These are phyloP conservation scores for Fusarium sp. DNA, from an alignment of 2,329 filamentous ascomycete genomes.

Conservation along the genomic window DNA sequence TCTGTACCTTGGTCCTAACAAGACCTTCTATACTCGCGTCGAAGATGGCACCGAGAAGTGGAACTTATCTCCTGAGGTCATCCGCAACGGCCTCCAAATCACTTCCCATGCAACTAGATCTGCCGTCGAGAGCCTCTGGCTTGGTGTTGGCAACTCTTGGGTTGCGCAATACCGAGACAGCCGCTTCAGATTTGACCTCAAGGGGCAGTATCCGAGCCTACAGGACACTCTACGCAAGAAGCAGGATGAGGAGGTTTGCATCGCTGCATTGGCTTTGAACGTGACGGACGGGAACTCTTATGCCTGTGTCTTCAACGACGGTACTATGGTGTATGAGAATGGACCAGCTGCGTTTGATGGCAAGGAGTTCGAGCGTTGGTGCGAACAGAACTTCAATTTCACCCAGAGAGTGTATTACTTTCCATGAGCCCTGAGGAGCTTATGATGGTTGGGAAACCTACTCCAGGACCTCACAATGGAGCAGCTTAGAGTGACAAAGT, in stretches of 20 bases:
- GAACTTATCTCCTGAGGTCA: slow-evolving; percentile 16
- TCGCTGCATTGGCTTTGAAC: slow-evolving; percentile 37
- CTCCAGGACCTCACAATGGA: slow-evolving; percentile 13
- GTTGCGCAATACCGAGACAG: slow-evolving; percentile 41
- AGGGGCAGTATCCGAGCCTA: slow-evolving; percentile 25
- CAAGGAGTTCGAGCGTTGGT: slow-evolving; percentile 34
- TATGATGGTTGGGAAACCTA: neutral
- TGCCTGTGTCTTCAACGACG: slow-evolving; percentile 34
- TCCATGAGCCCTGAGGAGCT: neutral
- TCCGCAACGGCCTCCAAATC: slow-evolving; percentile 16
- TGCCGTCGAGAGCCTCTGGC: slow-evolving; percentile 34
- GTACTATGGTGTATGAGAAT: slow-evolving; percentile 6
- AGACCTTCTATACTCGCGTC: slow-evolving; percentile 37
- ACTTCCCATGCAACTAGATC: slow-evolving; percentile 12
- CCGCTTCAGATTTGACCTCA: slow-evolving; percentile 31
- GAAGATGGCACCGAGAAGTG: slow-evolving; percentile 32
- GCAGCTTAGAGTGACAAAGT: slow-evolving; percentile 17
- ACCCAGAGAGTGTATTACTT: slow-evolving; percentile 1
- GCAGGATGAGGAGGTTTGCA: slow-evolving; percentile 5
- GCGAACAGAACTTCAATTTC: slow-evolving; percentile 26
- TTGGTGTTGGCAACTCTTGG: slow-evolving; percentile 35
- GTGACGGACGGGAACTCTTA: slow-evolving; percentile 20
- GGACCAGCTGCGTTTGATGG: slow-evolving; percentile 22
- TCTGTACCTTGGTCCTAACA: slow-evolving; percentile 33
- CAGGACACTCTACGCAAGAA: neutral